phyloP scores from a whole-genome alignment of 768 basidiomycete genomes.

The Hygrocybe coccinea region DNA sequence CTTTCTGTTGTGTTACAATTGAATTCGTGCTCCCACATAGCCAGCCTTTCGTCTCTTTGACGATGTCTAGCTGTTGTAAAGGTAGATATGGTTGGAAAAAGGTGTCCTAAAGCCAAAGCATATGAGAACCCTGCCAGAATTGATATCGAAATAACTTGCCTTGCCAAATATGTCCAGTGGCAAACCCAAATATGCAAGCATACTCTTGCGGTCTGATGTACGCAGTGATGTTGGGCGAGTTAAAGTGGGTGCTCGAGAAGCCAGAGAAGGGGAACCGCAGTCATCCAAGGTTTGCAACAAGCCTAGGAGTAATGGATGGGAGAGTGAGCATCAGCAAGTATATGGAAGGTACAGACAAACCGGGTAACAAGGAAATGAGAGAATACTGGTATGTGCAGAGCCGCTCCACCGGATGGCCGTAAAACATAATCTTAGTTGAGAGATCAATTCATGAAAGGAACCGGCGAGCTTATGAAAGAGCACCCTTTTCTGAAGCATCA shows the following conservation, averaged over 20 bases:
- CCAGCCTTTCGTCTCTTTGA: slow-evolving; percentile 77
- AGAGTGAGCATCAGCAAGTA: background rate
- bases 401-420: slow-evolving; percentile 91
- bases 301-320: slow-evolving; percentile 39
- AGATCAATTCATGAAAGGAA: slow-evolving; percentile 1
- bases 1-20: slow-evolving; percentile 89
- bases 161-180: slow-evolving; percentile 92
- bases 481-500: slow-evolving; percentile 91
- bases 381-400: slow-evolving; percentile 98
- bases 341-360: slow-evolving; percentile 35
- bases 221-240: slow-evolving; percentile 69
- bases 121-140: background rate
- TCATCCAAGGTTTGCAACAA: slow-evolving; percentile 87
- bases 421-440: slow-evolving; percentile 80
- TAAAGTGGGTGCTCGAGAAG: slow-evolving; percentile 53
- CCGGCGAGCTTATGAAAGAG: slow-evolving; percentile 12
- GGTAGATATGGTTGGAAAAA: slow-evolving; percentile 99
- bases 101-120: slow-evolving; percentile 51
- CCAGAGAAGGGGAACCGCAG: slow-evolving; percentile 82
- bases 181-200: slow-evolving; percentile 90
- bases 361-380: slow-evolving; percentile 87
- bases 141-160: slow-evolving; percentile 35
- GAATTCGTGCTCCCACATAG: slow-evolving; percentile 94
- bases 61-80: slow-evolving; percentile 87
- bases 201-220: slow-evolving; percentile 86